phyloP scores from a whole-genome alignment of 2,329 filamentous ascomycete genomes.

The Ophiostoma ips region DNA sequence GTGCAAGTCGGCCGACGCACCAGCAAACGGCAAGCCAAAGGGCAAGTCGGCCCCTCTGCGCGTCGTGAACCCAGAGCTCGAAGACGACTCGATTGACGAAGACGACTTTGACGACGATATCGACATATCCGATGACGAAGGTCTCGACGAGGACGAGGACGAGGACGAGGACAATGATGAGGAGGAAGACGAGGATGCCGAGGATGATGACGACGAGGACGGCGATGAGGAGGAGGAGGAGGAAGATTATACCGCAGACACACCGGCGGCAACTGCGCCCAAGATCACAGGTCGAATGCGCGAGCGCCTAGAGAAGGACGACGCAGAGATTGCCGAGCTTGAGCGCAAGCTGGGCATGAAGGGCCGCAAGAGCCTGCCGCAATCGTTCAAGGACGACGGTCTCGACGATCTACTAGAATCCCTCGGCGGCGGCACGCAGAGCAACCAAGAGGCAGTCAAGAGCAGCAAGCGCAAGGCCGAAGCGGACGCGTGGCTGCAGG shows the following conservation, averaged over 20 bases:
- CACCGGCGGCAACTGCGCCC: slow-evolving; percentile 5
- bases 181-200: slow-evolving; percentile 14
- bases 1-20: neutral
- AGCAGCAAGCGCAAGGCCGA: slow-evolving; percentile 47
- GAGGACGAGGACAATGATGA: slow-evolving; percentile 10
- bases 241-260: slow-evolving; percentile 17
- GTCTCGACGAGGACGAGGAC: slow-evolving; percentile 16
- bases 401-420: slow-evolving; percentile 55
- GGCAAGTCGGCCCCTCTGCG: slow-evolving; percentile 1
- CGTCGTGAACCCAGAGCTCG: neutral
- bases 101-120: slow-evolving; percentile 12
- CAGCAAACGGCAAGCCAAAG: neutral
- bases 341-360: slow-evolving; percentile 81
- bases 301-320: slow-evolving; percentile 60
- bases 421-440: slow-evolving; percentile 28
- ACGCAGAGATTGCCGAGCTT: slow-evolving; percentile 73
- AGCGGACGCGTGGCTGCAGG: slow-evolving; percentile 45
- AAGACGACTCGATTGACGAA: slow-evolving; percentile 6
- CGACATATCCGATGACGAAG: slow-evolving; percentile 9
- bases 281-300: slow-evolving; percentile 29
- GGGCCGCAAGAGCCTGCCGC: slow-evolving; percentile 58
- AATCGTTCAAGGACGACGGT: slow-evolving; percentile 68
- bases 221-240: slow-evolving; percentile 11
- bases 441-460: slow-evolving; percentile 31
- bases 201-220: slow-evolving; percentile 10